These are phyloP conservation scores for Ganoderma meredithae DNA, from an alignment of 1,284 basidiomycete genomes.

Conservation along the genomic window DNA sequence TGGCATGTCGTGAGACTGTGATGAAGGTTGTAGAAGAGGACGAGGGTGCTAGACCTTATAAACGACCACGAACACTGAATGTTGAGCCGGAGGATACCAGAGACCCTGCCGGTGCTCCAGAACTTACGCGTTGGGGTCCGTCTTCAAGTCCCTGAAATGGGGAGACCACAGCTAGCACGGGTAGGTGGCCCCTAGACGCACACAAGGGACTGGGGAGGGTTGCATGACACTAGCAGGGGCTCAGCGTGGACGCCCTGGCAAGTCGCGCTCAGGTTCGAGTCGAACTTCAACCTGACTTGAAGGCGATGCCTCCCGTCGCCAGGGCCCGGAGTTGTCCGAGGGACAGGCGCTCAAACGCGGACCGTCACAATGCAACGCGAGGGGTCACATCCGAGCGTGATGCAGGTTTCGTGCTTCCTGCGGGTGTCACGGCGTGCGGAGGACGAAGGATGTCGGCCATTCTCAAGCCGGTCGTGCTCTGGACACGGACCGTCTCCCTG, in stretches of 20 bases:
- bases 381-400: not conserved
- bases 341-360: too few species aligned
- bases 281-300: too few species aligned
- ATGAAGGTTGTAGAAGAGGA: not conserved
- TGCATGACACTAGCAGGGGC: too few species aligned
- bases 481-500: constrained; percentile 29
- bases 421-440: too few species aligned
- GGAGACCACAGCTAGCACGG: not conserved
- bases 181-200: too few species aligned
- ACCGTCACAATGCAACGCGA: not conserved
- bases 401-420: too few species aligned
- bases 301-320: too few species aligned
- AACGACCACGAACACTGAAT: not conserved
- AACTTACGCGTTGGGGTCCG: not conserved
- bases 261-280: too few species aligned
- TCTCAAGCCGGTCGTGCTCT: constrained; percentile 40
- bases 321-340: too few species aligned
- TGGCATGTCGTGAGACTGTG: not conserved
- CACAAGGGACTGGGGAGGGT: too few species aligned
- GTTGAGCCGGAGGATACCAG: not conserved
- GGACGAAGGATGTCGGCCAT: not conserved
- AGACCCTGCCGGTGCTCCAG: not conserved
- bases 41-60: not conserved
- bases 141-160: not conserved
- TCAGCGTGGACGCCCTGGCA: too few species aligned